Evolutionary conservation across 202 grass and related monocot species (phyloP), one percentile per base, ranked within the genome.

Genomic region (Panicum virgatum): DNA sequence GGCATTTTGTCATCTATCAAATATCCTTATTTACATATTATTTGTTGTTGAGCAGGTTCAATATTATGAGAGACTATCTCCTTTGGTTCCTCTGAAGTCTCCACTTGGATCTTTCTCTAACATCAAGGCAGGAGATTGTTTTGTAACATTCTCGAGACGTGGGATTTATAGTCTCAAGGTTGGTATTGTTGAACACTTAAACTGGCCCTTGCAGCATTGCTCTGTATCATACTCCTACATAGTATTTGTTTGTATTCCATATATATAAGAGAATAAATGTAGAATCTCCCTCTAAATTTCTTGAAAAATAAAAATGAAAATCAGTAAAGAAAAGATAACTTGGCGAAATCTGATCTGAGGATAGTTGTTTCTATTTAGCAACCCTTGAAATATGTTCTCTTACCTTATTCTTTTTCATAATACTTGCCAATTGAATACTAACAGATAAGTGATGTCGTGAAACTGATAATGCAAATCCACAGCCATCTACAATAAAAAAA

Each of bases 161-260:
- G 44, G 51, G 42, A 95, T 98, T 88, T 98, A 98, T 88, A 90
- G 34, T 40, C 77, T 98, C 69, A 98, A 98, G 96, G 96, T 98
- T 76, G 79, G 90, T 77, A 73, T 80, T 72, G 26, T 76, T 48
- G 62, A 83, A n/a, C n/a, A n/a, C n/a, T n/a, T n/a, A n/a, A n/a
- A 69, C 54, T 63, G n/a, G 74, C 20, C 59, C 12, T 19, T 77
- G 25, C 32, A 84, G 27, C 3, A 72, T 75, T 82, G 23, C 52
- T 80, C 77, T 59, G 46, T 29, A 77, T 66, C 25, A 71, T 83
- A 18, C 15, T 29, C 8, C 25, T 78, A 58, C 48, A 69, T 40
- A 74, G 32, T 66, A 83, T 51, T 44, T 68, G 57, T 66, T 16
- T 65, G 53, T 57, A 47, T 59, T 62, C 40, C 12, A 60, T 2